Evolutionary conservation across 2,329 filamentous ascomycete genomes (phyloP).

Genomic region (Arthrobotrys entomopaga): DNA sequence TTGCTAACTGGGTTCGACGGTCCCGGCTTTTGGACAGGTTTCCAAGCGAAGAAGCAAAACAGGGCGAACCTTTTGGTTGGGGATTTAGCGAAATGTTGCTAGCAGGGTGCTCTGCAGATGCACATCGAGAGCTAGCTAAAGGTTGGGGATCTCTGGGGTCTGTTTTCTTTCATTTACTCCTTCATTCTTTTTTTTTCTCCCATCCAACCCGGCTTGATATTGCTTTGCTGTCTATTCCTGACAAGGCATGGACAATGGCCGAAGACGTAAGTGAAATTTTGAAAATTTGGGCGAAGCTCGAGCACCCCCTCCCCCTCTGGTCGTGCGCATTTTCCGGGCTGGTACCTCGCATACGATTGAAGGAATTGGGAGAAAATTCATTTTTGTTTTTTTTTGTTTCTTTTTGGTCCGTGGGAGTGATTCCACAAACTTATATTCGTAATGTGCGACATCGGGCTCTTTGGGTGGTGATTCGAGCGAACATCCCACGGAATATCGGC

Average conservation of each 20-base stretch:
- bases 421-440: neutral
- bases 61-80: conserved; percentile 46
- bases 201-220: conserved; percentile 4
- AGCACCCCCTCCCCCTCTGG: conserved; percentile 27
- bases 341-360: conserved; percentile 48
- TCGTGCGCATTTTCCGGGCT: conserved; percentile 30
- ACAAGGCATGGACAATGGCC: conserved; percentile 34
- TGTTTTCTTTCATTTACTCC: neutral
- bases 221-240: neutral
- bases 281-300: neutral
- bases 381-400: conserved; percentile 18
- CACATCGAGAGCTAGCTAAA: neutral
- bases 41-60: conserved; percentile 54
- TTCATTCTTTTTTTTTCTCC: neutral
- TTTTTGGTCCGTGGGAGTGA: neutral
- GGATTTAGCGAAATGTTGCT: conserved; percentile 22
- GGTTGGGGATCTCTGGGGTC: neutral
- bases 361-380: neutral
- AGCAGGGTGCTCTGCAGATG: neutral
- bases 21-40: conserved; percentile 3
- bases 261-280: conserved; percentile 10
- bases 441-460: conserved; percentile 1
- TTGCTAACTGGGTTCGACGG: neutral
- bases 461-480: conserved; percentile 5
- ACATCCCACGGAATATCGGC: conserved; percentile 25